Base-by-base conservation (phyloP, 441 rosid genomes). In the Daphne laureola region DNA sequence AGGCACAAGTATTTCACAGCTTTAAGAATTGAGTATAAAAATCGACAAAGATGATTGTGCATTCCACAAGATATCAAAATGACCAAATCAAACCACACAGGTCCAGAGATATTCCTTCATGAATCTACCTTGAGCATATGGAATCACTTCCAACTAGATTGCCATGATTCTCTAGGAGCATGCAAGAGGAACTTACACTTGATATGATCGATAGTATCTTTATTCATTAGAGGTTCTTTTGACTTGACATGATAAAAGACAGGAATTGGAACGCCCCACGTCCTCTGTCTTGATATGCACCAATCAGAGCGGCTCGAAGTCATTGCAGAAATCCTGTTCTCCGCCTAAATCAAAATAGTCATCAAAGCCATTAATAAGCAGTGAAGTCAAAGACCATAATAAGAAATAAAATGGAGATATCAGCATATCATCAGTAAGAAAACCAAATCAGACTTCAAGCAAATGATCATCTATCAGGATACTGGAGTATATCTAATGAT, bases 181-280 rank as follows among this genome's bases (percentile, higher is more conserved):
- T 47, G 31, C 31, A 18, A 56, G 51, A 63, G 45, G 59, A 57
- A 57, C 89, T 79, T 90, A 90, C 99, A 77, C 58, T 73, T 87
- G 69, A 93, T 71, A 74, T 93, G 95, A 64, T 79, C 76, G 64
- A 93, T 61, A 45, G 93, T 90, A 73, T 90, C 95, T 65, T 78
- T 86, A 69, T 87, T 80, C 93, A 93, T 75, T 43, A 93, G 90
- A 58, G 99, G 96, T 69, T 87, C 96, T 78, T 67, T 87, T 63
- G 99, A 73, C 57, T 72, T 54, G 61, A 76, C 62, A 64, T 93
- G 83, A 76, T 87, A 93, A 66, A 93, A 90, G 43, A 82, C 99
- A 14, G 97, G 97, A 73, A 93, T 85, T 47, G 96, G 97, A 55
- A 93, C 95, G 54, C 99, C 97, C 99, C 99, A 90, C 36, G 87